phyloP scores from a whole-genome alignment of 2,329 filamentous ascomycete genomes.

The Colletotrichum scovillei region DNA sequence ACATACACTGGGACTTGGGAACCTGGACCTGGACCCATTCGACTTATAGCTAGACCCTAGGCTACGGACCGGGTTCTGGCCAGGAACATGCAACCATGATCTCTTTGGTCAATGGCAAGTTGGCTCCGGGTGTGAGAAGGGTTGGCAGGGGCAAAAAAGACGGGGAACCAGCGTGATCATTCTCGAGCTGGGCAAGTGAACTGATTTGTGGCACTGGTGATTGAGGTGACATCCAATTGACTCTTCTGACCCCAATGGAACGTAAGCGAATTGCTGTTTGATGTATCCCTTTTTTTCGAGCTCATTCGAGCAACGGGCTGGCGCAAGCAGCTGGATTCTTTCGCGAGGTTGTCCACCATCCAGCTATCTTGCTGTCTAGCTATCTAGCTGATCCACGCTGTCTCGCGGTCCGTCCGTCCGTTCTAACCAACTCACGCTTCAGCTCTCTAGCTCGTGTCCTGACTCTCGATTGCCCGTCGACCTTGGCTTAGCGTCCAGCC shows the following conservation, averaged over 20 bases:
- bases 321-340: background rate
- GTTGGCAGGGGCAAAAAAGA: background rate
- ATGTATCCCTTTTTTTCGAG: background rate
- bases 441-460: background rate
- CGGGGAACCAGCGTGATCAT: no score
- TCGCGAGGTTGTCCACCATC: background rate
- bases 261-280: background rate
- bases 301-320: background rate
- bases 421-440: background rate
- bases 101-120: background rate
- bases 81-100: conserved; percentile 29
- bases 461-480: conserved; percentile 1
- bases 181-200: background rate
- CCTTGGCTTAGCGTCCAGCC: conserved; percentile 7
- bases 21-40: conserved; percentile 6
- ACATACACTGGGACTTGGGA: background rate
- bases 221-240: conserved; percentile 23
- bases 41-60: background rate
- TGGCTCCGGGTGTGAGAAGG: background rate
- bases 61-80: background rate
- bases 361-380: background rate
- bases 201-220: background rate
- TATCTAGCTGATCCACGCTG: background rate
- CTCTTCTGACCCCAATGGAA: background rate
- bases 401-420: background rate